Conservation (phyloP, 768 basidiomycete species). For the Tylopilus vinaceipallidus region DNA sequence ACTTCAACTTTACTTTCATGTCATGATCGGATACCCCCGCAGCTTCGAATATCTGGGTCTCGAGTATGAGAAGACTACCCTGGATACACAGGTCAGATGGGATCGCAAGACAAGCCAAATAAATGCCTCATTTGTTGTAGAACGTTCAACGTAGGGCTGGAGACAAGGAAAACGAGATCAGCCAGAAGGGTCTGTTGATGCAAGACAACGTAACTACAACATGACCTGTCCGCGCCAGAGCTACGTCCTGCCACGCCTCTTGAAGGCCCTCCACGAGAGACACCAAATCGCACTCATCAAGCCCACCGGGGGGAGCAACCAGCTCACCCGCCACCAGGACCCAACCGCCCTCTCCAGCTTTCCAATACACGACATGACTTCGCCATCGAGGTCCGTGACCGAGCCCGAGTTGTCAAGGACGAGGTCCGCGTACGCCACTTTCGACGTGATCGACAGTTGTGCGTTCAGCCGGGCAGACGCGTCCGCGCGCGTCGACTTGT, state of each 20-base stretch:
- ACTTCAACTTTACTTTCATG: constrained; percentile 59
- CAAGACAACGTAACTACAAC: no score
- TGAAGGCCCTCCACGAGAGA: no score
- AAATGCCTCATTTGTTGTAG: constrained; percentile 61
- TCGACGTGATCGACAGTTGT: constrained; percentile 77
- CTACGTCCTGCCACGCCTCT: no score
- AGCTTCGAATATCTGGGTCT: constrained; percentile 73
- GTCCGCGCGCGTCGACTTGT: constrained; percentile 69
- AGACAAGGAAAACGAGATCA: no score
- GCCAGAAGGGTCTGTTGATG: no score
- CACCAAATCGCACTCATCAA: background rate
- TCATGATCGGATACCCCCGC: constrained; percentile 73
- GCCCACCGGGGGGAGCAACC: constrained; percentile 60
- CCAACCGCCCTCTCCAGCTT: constrained; percentile 43
- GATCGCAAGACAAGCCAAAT: constrained; percentile 58
- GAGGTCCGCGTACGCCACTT: constrained; percentile 80
- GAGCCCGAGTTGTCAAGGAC: constrained; percentile 90
- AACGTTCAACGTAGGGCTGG: background rate
- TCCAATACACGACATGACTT: constrained; percentile 39
- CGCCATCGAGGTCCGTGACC: constrained; percentile 58
- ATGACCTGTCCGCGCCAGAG: no score
- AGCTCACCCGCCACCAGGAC: no score
- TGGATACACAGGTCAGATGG: constrained; percentile 66
- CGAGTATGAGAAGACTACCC: constrained; percentile 75
- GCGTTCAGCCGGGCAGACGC: constrained; percentile 70